Evolutionary conservation across 176 grass and related monocot genomes (phyloP).

Genomic region (Musa acuminata): DNA sequence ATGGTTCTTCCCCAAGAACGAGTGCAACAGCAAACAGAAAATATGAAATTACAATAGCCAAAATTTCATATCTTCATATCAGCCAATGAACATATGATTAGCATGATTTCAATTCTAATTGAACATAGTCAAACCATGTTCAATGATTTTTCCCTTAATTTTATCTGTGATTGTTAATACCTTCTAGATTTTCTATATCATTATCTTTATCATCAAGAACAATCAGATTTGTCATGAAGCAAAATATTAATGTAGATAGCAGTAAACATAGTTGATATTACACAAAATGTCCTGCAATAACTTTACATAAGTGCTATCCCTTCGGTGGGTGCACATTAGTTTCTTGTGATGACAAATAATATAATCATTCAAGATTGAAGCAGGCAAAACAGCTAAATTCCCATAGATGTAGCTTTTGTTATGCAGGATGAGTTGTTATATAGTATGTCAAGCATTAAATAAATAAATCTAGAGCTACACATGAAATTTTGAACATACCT

Average conservation of each 20-base stretch:
- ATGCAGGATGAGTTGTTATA: no score
- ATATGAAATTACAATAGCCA: not conserved
- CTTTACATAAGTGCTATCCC: not conserved
- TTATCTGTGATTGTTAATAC: not conserved
- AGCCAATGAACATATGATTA: not conserved
- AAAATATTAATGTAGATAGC: no score
- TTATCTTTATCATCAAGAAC: no score
- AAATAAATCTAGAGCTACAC: not conserved
- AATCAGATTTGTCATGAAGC: no score
- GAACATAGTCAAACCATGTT: not conserved
- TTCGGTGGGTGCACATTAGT: not conserved
- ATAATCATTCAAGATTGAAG: not conserved
- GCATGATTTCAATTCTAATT: not conserved
- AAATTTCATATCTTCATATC: not conserved
- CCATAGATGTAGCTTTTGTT: no score
- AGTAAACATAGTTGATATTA: not conserved
- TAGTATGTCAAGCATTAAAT: not conserved
- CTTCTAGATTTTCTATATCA: not conserved
- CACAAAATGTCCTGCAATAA: not conserved
- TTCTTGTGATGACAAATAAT: not conserved
- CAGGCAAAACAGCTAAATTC: no score
- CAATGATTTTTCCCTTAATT: not conserved
- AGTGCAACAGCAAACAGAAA: not conserved
- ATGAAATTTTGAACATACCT: conserved; percentile 31
- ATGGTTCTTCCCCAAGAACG: not conserved